phyloP scores from a whole-genome alignment of 192 early-diverging fungal species.

The Chytriomyces confervae region DNA sequence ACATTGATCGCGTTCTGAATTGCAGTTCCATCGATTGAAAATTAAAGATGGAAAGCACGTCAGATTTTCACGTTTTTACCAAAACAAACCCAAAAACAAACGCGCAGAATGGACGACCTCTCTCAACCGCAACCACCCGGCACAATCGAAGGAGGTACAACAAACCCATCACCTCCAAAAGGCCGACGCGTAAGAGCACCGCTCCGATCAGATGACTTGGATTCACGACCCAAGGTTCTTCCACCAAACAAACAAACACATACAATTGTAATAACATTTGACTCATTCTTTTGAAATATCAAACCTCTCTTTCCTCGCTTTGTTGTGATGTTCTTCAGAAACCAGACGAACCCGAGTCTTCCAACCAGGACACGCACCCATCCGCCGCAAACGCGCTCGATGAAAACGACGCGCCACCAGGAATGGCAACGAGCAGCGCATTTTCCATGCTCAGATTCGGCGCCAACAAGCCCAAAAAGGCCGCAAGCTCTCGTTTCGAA shows the following conservation, averaged over 20 bases:
- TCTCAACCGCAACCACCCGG: background rate
- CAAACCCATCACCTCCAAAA: background rate
- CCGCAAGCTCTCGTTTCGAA: background rate
- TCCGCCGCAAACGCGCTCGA: background rate
- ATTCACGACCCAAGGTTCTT: background rate
- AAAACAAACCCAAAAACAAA: background rate
- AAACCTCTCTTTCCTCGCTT: background rate
- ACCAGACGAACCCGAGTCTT: background rate
- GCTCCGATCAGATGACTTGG: background rate
- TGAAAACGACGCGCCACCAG: slow-evolving; percentile 14
- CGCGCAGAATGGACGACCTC: background rate
- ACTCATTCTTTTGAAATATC: background rate
- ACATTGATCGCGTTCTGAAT: too few relatives aligned
- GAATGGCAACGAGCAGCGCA: slow-evolving; percentile 11
- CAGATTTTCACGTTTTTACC: background rate
- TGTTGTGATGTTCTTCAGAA: background rate
- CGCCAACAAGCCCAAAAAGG: background rate
- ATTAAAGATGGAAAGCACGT: too few relatives aligned
- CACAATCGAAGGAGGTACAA: background rate
- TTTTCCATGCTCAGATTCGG: background rate
- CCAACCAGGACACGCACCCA: background rate
- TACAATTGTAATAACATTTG: background rate
- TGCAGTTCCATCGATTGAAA: too few relatives aligned
- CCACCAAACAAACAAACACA: background rate
- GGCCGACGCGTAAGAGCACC: background rate